Conservation (phyloP, 176 grass and related monocot genomes). For the Triticum timopheevii region DNA sequence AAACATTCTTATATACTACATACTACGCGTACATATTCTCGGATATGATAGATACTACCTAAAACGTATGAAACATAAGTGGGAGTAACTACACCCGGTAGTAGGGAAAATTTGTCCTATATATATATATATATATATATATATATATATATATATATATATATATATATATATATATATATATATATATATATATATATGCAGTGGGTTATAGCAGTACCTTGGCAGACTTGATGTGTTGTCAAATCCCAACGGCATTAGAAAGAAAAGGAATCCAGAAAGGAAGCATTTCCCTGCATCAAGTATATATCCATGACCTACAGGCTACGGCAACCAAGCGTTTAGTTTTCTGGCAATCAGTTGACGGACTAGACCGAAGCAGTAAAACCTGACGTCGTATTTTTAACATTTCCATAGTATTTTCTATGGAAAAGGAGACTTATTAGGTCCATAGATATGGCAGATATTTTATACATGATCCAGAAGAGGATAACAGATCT, state of each 20-base stretch:
- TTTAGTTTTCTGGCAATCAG: neutral
- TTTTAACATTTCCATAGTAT: neutral
- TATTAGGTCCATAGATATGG: neutral
- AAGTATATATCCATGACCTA: neutral
- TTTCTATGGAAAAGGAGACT: neutral
- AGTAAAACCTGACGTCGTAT: no score
- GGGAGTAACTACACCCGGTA: no score
- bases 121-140: neutral
- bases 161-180: no score
- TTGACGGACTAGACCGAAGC: neutral
- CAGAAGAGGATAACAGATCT: neutral
- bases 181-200: neutral
- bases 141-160: neutral
- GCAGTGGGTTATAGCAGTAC: neutral
- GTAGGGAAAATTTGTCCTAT: no score
- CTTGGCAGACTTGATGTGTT: neutral
- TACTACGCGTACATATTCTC: no score
- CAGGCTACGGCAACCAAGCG: neutral
- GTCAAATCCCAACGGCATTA: neutral
- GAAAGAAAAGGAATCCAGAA: neutral
- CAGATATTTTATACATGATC: neutral
- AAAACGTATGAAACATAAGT: no score
- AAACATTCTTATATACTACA: no score
- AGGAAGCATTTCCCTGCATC: no score
- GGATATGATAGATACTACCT: no score